These are phyloP conservation scores for Lactifluus subvellereus DNA, from an alignment of 768 basidiomycete species.

Conservation along the genomic window DNA sequence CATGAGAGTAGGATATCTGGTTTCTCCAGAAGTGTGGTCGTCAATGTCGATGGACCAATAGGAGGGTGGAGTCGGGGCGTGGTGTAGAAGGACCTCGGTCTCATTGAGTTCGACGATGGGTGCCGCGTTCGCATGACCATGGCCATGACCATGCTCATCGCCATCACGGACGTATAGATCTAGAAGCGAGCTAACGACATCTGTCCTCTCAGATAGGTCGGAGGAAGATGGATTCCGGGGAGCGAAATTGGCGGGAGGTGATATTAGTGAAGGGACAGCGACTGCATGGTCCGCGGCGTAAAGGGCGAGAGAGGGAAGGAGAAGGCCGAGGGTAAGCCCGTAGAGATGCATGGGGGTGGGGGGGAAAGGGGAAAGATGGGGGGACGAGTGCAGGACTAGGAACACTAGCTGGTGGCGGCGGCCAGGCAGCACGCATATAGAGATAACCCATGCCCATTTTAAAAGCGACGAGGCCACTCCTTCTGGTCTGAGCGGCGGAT, in stretches of 20 bases:
- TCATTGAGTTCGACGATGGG: slow-evolving; percentile 69
- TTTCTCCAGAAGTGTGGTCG: slow-evolving; percentile 37
- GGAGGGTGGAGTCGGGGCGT: slow-evolving; percentile 68
- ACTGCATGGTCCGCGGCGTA: slow-evolving; percentile 16
- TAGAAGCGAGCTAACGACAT: background rate
- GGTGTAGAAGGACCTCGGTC: slow-evolving; percentile 58
- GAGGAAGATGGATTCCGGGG: background rate
- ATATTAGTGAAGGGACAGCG: slow-evolving; percentile 18
- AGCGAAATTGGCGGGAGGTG: slow-evolving; percentile 25
- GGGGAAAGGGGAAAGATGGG: background rate
- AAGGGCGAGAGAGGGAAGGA: slow-evolving; percentile 22
- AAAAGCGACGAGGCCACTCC: background rate
- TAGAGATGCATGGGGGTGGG: slow-evolving; percentile 21
- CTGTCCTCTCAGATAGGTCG: background rate
- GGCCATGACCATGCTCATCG: slow-evolving; percentile 32
- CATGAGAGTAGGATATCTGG: slow-evolving; percentile 65
- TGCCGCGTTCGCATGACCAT: slow-evolving; percentile 39
- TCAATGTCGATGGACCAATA: slow-evolving; percentile 81
- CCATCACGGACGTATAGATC: slow-evolving; percentile 3
- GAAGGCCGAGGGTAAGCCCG: slow-evolving; percentile 13
- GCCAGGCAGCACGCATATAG: background rate
- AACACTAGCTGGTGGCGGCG: no score
- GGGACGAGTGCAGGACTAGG: background rate
- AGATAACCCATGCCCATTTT: background rate
- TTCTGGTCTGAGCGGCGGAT: background rate